Evolutionary conservation across 176 grass and related monocot species (phyloP), one percentile per base, ranked within the genome.

Genomic region (Carex pumila): DNA sequence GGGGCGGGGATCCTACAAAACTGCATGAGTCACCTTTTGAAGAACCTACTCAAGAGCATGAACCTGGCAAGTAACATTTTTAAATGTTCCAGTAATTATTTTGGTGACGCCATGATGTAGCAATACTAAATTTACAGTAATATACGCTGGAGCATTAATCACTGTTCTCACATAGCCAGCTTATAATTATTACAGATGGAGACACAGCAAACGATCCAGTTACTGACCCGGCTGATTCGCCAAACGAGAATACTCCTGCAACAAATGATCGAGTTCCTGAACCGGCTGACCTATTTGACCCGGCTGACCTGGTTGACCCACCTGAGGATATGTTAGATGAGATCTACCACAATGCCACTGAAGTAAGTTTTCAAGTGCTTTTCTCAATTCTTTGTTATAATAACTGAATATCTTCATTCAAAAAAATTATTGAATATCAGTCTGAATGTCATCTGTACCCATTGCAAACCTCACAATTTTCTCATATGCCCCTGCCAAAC

Each of bases 271-370:
- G 62, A 37, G 45, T 74, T 74, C 43, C 70, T 52, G 70, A 73
- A n/a, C 17, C 10, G 70, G 37, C 18, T 73, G 70, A 72, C 8
- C 18, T 36, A 2, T 41, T 2, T 45, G 69, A 71, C 39, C 15
- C 18, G 18, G 15, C 6, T 71, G 68, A 73, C 41, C 43, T 6
- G 9, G 71, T 58, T 73, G 72, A 82, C 15, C 83, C 88, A 84
- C 86, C 92, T 85, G 90, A 97, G 81, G 92, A 94, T 79, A 65
- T 94, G 75, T 84, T 93, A 55, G 75, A 98, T 29, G 92, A 94
- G 61, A 90, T 93, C 19, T 98, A 91, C 12, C 65, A 86, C 65
- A 91, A 82, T 12, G 19, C 88, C 17, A 86, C 91, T 85, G 70
- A 80, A 74, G 95, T 93, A 91, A 91, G 65, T 79, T 65, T 76